Percentiles rank a stretch among this genome's conserved stretches.
Evolutionary conservation across 2,329 filamentous ascomycete species (phyloP).

Genomic region (Plectosphaerella plurivora): DNA sequence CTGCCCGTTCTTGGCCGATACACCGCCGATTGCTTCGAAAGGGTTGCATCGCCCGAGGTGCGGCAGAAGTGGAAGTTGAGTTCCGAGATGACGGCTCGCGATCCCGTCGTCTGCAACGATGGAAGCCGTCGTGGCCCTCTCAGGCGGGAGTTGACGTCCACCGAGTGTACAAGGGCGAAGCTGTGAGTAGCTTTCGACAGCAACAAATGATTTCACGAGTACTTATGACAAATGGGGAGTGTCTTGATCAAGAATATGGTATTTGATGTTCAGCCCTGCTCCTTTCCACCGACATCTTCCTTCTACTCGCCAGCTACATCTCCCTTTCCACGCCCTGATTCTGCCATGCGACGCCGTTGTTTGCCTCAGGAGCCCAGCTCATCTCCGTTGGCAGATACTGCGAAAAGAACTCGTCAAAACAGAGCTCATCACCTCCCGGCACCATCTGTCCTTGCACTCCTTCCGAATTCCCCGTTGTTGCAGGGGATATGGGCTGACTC

Average conservation of each 20-base stretch:
- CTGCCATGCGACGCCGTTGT: too few relatives aligned
- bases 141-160: not conserved
- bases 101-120: not conserved
- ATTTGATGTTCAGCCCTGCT: too few relatives aligned
- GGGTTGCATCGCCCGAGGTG: slow-evolving; percentile 18
- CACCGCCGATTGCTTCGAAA: slow-evolving; percentile 25
- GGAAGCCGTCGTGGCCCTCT: not conserved
- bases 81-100: not conserved
- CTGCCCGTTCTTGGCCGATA: slow-evolving; percentile 18
- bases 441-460: not conserved
- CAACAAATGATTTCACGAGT: not conserved
- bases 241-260: too few relatives aligned
- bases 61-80: slow-evolving; percentile 23
- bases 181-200: not conserved
- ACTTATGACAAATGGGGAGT: too few relatives aligned
- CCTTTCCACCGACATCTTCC: too few relatives aligned
- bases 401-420: not conserved
- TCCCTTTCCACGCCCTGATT: too few relatives aligned
- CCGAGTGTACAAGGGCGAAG: not conserved
- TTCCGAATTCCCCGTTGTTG: not conserved
- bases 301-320: too few relatives aligned
- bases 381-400: not conserved
- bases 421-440: not conserved
- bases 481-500: not conserved
- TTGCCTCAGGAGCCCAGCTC: not conserved